A percentile compares a stretch with the other conserved stretches of the same genome.
Conservation (phyloP, 2,329 filamentous ascomycete genomes). For the Penicillium sp. region DNA sequence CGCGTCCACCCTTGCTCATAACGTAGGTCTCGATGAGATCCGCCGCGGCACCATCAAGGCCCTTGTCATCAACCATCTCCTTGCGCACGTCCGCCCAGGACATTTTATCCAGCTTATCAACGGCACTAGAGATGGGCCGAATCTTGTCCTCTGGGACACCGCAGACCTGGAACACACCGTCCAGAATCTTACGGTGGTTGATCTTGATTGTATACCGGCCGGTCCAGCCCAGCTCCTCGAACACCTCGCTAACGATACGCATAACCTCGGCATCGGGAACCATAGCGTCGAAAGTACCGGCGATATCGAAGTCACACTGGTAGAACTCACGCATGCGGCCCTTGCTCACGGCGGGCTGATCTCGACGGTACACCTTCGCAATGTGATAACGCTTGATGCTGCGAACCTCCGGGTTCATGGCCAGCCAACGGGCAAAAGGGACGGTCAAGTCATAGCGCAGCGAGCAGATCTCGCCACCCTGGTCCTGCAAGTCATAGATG, state of each 20-base stretch:
- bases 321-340: conserved; percentile 96
- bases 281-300: conserved; percentile 85
- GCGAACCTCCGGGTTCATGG: conserved; percentile 83
- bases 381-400: conserved; percentile 95
- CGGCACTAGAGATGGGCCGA: conserved; percentile 85
- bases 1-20: conserved; percentile 74
- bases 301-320: conserved; percentile 97
- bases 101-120: conserved; percentile 94
- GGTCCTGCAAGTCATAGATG: conserved; percentile 87
- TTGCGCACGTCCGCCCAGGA: conserved; percentile 88
- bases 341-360: conserved; percentile 85
- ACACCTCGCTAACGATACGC: conserved; percentile 82
- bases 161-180: conserved; percentile 89
- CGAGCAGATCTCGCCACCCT: conserved; percentile 84
- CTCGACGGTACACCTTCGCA: conserved; percentile 84
- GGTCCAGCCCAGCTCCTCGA: conserved; percentile 77
- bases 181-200: conserved; percentile 92
- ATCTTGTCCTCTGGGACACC: conserved; percentile 88
- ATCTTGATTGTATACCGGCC: conserved; percentile 85
- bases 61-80: conserved; percentile 94
- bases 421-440: conserved; percentile 88
- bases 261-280: conserved; percentile 90
- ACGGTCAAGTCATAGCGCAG: conserved; percentile 88
- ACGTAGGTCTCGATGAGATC: conserved; percentile 89
- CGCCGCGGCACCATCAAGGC: conserved; percentile 74